Conservation (phyloP, 495 filamentous ascomycete genomes). For the Podospora comata region DNA sequence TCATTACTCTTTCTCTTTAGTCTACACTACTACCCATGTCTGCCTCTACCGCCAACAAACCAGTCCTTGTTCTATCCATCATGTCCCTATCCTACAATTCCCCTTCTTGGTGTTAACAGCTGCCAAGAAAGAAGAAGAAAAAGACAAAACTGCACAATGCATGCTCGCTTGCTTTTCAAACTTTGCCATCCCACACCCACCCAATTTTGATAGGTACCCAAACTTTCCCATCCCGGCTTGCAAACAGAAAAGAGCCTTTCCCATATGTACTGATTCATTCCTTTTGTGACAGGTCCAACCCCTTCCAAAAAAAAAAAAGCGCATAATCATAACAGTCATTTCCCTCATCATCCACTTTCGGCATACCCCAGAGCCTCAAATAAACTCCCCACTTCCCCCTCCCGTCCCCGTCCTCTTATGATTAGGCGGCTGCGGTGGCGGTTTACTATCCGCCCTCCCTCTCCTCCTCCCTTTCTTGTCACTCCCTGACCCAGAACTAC, state of each 20-base stretch:
- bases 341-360: not conserved
- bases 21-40: not conserved
- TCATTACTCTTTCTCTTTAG: not conserved
- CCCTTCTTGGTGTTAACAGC: not conserved
- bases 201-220: not conserved
- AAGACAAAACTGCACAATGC: not conserved
- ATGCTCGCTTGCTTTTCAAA: not conserved
- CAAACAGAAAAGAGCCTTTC: not conserved
- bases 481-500: not conserved
- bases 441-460: not conserved
- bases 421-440: not conserved
- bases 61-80: not conserved
- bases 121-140: not conserved
- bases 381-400: not conserved
- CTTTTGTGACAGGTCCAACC: not conserved
- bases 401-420: slow-evolving; percentile 8
- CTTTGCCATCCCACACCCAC: not conserved
- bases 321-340: slow-evolving; percentile 5
- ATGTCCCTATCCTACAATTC: not conserved
- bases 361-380: not conserved
- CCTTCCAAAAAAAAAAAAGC: not conserved
- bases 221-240: not conserved
- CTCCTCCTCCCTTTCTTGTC: not conserved
- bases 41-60: not conserved
- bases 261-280: not conserved